phyloP scores from a whole-genome alignment of 805 yeast genomes.

The Candida montana region DNA sequence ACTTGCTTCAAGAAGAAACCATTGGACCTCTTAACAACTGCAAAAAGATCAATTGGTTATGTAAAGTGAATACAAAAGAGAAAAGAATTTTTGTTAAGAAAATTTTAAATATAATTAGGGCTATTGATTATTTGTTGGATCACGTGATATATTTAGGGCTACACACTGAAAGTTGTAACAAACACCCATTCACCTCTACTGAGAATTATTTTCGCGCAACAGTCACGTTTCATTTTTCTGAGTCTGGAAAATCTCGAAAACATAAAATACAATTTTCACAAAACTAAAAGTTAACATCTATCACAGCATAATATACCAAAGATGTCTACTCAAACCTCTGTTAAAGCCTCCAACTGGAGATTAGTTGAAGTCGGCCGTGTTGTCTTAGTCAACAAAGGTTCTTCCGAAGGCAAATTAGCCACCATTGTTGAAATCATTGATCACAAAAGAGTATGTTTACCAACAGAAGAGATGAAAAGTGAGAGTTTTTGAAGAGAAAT shows the following conservation, averaged over 20 bases:
- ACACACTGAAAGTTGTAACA: neutral
- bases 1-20: too few species aligned
- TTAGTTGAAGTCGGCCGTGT: conserved; percentile 99
- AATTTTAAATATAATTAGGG: neutral
- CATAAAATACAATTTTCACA: conserved; percentile 11
- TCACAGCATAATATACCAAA: conserved; percentile 20
- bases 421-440: conserved; percentile 97
- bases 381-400: conserved; percentile 82
- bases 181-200: neutral
- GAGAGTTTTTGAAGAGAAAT: neutral
- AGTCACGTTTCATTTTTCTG: conserved; percentile 5
- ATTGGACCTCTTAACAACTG: too few species aligned
- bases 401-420: conserved; percentile 77
- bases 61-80: neutral
- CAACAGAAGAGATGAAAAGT: neutral
- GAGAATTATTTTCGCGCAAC: neutral
- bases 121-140: neutral
- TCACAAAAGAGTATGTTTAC: conserved; percentile 88
- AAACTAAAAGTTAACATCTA: conserved; percentile 7
- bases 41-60: neutral
- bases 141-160: neutral
- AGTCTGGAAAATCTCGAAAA: conserved; percentile 8
- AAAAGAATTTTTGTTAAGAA: neutral
- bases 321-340: conserved; percentile 70
- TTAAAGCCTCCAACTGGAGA: conserved; percentile 98